These are phyloP conservation scores for Pleurotus eryngii DNA, from an alignment of 768 basidiomycete species.

Conservation along the genomic window DNA sequence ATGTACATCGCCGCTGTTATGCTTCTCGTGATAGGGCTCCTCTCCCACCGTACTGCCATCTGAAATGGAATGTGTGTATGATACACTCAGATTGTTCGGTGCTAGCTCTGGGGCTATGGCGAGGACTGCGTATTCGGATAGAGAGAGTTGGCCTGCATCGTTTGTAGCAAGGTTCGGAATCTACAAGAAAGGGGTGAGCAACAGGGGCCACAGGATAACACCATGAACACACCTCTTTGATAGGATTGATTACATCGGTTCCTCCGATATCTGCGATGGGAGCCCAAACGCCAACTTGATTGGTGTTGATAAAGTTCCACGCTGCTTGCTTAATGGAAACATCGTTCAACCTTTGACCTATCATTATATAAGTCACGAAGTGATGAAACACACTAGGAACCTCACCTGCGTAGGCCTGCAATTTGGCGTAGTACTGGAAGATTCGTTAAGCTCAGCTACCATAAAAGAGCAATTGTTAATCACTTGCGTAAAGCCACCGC, in stretches of 20 bases:
- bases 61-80: background rate
- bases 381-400: background rate
- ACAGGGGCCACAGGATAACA: background rate
- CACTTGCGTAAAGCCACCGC: constrained; percentile 31
- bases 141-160: constrained; percentile 29
- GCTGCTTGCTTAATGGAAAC: constrained; percentile 29
- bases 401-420: constrained; percentile 34
- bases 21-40: too few relatives aligned
- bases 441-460: too few relatives aligned
- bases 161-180: constrained; percentile 34
- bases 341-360: constrained; percentile 29
- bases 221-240: constrained; percentile 30
- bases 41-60: background rate
- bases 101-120: constrained; percentile 33
- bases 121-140: constrained; percentile 33
- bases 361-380: too few relatives aligned
- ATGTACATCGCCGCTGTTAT: background rate
- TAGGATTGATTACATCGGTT: constrained; percentile 43
- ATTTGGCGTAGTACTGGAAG: constrained; percentile 28
- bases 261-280: constrained; percentile 38
- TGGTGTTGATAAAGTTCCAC: constrained; percentile 28
- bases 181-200: constrained; percentile 10
- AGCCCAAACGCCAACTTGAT: constrained; percentile 31
- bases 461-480: background rate
- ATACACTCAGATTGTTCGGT: constrained; percentile 8